Evolutionary conservation across 225 moss, liverwort and hornwort species (phyloP).

Genomic region (Thuidium tamariscinum): DNA sequence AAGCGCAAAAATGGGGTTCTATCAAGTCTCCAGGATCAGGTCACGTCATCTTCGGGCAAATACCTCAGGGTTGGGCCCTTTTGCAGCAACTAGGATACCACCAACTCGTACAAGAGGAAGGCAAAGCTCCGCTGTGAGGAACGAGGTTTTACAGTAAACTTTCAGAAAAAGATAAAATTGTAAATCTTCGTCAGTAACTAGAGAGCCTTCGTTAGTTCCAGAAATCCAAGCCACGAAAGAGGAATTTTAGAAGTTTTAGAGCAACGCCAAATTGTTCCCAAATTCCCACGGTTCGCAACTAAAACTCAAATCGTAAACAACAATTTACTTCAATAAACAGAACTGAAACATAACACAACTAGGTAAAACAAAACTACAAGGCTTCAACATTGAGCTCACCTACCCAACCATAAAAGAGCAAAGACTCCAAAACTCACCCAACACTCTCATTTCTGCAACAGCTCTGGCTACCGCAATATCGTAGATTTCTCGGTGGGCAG

Average conservation of each 20-base stretch:
- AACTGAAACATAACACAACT: background rate
- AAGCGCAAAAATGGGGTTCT: background rate
- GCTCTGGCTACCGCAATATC: constrained; percentile 92
- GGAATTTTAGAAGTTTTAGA: background rate
- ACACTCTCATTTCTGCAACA: constrained; percentile 93
- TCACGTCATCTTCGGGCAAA: background rate
- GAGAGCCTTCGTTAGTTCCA: background rate
- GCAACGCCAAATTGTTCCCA: background rate
- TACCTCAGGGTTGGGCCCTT: constrained; percentile 87
- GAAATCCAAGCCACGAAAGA: background rate
- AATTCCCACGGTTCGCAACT: background rate
- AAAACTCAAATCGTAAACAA: background rate
- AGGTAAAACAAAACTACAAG: background rate
- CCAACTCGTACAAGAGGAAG: constrained; percentile 90
- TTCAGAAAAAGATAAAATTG: background rate
- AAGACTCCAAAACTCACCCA: constrained; percentile 33
- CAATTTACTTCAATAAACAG: background rate
- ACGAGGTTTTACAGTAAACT: background rate
- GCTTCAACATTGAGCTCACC: background rate
- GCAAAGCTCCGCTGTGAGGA: constrained; percentile 77
- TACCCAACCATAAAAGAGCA: background rate
- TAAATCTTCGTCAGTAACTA: background rate
- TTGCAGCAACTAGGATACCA: constrained; percentile 89
- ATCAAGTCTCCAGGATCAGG: background rate
- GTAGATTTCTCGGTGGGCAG: constrained; percentile 50